Percentiles rank a stretch among this genome's conserved stretches.
Conservation (phyloP, 164 flowering plant species). For the Magnolia kwangsiensis region DNA sequence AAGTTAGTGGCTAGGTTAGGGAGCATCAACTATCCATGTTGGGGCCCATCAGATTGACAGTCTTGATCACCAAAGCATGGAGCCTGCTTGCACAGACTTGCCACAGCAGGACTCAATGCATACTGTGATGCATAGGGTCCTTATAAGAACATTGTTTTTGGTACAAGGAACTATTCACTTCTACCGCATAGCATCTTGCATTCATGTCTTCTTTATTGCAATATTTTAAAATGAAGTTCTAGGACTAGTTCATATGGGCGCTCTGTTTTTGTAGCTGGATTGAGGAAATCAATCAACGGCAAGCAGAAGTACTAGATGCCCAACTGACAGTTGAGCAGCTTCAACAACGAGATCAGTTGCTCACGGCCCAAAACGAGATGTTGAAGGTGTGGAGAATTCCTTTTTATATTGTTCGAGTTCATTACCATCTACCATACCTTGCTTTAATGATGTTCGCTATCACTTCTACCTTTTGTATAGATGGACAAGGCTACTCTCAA, state of each 20-base stretch:
- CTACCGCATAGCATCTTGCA: no score
- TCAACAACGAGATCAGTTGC: slow-evolving; percentile 59
- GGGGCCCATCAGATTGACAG: no score
- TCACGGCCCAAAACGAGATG: slow-evolving; percentile 75
- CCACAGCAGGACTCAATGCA: no score
- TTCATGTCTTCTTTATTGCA: no score
- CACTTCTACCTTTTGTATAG: slow-evolving; percentile 25
- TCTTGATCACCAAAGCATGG: no score
- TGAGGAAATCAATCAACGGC: slow-evolving; percentile 38
- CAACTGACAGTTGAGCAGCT: slow-evolving; percentile 54
- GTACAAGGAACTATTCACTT: no score
- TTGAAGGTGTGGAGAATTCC: slow-evolving; percentile 48
- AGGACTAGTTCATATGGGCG: neutral
- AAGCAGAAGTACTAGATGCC: slow-evolving; percentile 40
- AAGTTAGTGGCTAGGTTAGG: no score
- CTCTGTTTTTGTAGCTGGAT: slow-evolving; percentile 39
- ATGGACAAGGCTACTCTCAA: slow-evolving; percentile 58
- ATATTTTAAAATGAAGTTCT: no score
- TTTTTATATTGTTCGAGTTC: slow-evolving; percentile 4
- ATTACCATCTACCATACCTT: neutral
- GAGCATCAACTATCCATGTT: no score
- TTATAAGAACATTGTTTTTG: no score
- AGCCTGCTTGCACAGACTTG: no score
- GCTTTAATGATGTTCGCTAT: neutral
- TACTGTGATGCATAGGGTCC: no score